These are phyloP conservation scores for Syncephalastrum racemosum DNA, from an alignment of 371 early-diverging fungal species.

Conservation along the genomic window DNA sequence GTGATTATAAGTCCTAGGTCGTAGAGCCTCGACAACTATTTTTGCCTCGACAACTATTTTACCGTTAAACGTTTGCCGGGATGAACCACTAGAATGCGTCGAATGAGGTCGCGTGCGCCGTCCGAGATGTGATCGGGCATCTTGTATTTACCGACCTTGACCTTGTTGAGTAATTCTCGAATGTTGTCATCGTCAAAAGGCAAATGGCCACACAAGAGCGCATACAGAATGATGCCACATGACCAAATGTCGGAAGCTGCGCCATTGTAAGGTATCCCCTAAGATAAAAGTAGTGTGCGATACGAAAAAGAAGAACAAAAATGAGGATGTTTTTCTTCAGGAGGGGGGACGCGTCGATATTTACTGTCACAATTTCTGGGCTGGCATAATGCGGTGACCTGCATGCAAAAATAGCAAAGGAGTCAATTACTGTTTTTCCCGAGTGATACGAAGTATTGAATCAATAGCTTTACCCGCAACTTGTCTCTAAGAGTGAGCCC, in stretches of 20 bases:
- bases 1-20: background rate
- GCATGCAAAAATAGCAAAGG: conserved; percentile 22
- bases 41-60: conserved; percentile 12
- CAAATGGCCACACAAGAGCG: conserved; percentile 82
- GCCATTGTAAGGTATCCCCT: conserved; percentile 83
- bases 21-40: background rate
- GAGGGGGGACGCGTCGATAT: conserved; percentile 1
- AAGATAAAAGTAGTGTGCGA: conserved; percentile 8
- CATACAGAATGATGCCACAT: conserved; percentile 91
- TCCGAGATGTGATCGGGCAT: conserved; percentile 69
- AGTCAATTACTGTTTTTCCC: conserved; percentile 20
- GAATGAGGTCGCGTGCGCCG: conserved; percentile 60
- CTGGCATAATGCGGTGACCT: conserved; percentile 89
- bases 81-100: conserved; percentile 39
- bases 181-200: conserved; percentile 96
- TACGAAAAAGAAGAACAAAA: background rate
- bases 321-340: background rate
- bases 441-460: conserved; percentile 5
- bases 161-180: conserved; percentile 69
- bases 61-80: conserved; percentile 47
- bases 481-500: conserved; percentile 72
- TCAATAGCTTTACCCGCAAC: conserved; percentile 66
- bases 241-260: conserved; percentile 91
- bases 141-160: conserved; percentile 52
- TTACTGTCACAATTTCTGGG: conserved; percentile 86